These are phyloP conservation scores for Lactifluus rugatus DNA, from an alignment of 768 basidiomycete species.

Conservation along the genomic window DNA sequence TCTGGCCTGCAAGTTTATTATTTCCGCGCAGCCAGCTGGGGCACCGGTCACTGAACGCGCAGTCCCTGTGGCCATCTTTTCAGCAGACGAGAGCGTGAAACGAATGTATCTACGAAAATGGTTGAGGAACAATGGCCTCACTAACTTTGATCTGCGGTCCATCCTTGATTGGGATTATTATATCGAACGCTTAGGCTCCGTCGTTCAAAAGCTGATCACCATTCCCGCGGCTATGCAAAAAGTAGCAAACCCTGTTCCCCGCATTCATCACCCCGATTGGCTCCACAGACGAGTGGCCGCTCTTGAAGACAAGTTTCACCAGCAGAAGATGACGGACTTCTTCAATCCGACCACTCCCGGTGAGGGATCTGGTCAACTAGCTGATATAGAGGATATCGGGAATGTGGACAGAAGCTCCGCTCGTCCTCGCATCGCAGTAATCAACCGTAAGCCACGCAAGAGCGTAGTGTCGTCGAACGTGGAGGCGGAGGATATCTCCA, in stretches of 20 bases:
- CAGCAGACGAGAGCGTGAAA: slow-evolving; percentile 87
- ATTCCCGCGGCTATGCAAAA: slow-evolving; percentile 99
- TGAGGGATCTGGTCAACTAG: slow-evolving; percentile 23
- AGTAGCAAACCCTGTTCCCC: slow-evolving; percentile 90
- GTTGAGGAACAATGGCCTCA: slow-evolving; percentile 86
- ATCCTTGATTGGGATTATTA: slow-evolving; percentile 99
- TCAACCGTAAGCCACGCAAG: slow-evolving; percentile 37
- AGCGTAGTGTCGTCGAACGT: slow-evolving; percentile 37
- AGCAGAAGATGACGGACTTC: slow-evolving; percentile 96
- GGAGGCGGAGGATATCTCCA: slow-evolving; percentile 22
- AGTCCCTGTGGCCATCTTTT: slow-evolving; percentile 95
- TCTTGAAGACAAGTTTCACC: slow-evolving; percentile 92
- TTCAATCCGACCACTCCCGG: slow-evolving; percentile 43
- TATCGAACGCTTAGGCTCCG: slow-evolving; percentile 93
- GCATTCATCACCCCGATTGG: slow-evolving; percentile 97
- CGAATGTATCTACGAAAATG: slow-evolving; percentile 87
- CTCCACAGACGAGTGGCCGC: slow-evolving; percentile 83
- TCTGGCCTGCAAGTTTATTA: slow-evolving; percentile 97
- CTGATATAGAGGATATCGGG: slow-evolving; percentile 54
- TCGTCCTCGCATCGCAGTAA: slow-evolving; percentile 42
- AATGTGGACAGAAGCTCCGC: slow-evolving; percentile 15
- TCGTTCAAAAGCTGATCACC: slow-evolving; percentile 97
- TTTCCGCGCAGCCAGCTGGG: slow-evolving; percentile 85
- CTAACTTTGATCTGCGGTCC: slow-evolving; percentile 82
- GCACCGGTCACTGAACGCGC: slow-evolving; percentile 97